These are phyloP conservation scores for Breynia disticha DNA, from an alignment of 441 rosid genomes.

Conservation along the genomic window DNA sequence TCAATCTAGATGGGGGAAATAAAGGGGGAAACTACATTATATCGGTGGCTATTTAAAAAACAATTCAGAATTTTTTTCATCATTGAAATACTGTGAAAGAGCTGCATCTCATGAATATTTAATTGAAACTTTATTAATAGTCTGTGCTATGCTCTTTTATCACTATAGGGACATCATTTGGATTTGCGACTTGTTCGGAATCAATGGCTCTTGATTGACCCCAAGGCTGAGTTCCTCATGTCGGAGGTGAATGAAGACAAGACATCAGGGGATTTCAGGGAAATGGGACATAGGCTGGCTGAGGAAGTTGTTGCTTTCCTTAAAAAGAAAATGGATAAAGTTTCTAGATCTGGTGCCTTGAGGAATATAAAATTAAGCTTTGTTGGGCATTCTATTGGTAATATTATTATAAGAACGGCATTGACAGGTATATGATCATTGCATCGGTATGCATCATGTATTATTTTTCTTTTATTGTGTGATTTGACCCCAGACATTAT, in stretches of 20 bases:
- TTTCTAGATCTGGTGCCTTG: constrained; percentile 45
- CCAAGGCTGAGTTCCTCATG: constrained; percentile 82
- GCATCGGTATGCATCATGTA: constrained; percentile 4
- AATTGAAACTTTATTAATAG: neutral
- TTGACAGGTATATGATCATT: constrained; percentile 48
- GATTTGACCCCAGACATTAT: constrained; percentile 12
- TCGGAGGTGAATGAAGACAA: constrained; percentile 81
- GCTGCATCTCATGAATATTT: neutral
- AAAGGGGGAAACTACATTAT: too few relatives aligned
- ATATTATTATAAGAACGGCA: constrained; percentile 79
- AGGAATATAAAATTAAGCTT: constrained; percentile 71
- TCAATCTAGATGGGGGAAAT: too few relatives aligned
- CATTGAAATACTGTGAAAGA: too few relatives aligned
- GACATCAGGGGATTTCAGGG: constrained; percentile 82
- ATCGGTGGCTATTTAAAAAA: too few relatives aligned
- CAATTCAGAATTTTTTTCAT: too few relatives aligned
- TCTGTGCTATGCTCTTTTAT: neutral
- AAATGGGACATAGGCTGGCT: constrained; percentile 88
- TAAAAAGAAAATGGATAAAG: constrained; percentile 66
- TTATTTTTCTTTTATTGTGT: constrained; percentile 5
- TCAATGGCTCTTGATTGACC: constrained; percentile 95
- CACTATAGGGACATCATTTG: constrained; percentile 77
- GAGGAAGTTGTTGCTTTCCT: constrained; percentile 71
- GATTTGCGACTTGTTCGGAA: constrained; percentile 86
- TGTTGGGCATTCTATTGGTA: constrained; percentile 96